phyloP scores from a whole-genome alignment of 73 alveolate species.

The Paraurostyla sp. region DNA sequence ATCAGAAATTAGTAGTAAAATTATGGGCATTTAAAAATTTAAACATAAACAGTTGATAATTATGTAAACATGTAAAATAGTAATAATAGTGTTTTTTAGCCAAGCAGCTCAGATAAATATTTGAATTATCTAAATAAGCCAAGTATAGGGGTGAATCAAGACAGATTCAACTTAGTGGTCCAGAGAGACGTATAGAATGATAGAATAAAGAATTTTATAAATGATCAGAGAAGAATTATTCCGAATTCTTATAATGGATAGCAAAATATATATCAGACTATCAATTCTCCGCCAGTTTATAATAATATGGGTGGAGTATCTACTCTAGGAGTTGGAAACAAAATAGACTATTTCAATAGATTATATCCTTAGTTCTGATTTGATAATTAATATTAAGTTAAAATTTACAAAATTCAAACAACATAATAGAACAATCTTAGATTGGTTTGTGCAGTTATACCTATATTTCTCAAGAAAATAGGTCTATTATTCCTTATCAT shows the following conservation, averaged over 20 bases:
- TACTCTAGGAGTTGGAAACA: slow-evolving; percentile 20
- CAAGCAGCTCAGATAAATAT: slow-evolving; percentile 31
- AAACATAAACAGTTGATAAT: not conserved
- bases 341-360: slow-evolving; percentile 6
- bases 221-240: not conserved
- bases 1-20: not conserved
- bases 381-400: too few species aligned
- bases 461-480: slow-evolving; percentile 4
- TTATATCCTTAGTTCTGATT: slow-evolving; percentile 38
- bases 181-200: not conserved
- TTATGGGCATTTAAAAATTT: not conserved
- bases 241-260: not conserved
- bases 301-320: too few species aligned
- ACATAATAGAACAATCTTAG: slow-evolving; percentile 1
- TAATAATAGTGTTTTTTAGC: not conserved
- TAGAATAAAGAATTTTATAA: not conserved
- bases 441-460: too few species aligned
- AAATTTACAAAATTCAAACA: not conserved
- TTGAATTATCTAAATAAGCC: slow-evolving; percentile 3
- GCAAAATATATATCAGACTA: too few species aligned
- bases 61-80: not conserved
- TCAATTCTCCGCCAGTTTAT: too few species aligned
- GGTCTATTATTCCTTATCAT: too few species aligned
- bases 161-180: not conserved
- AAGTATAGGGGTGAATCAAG: slow-evolving; percentile 1